Base-by-base conservation (phyloP, 1,284 basidiomycete genomes). In the Ustilago esculenta region DNA sequence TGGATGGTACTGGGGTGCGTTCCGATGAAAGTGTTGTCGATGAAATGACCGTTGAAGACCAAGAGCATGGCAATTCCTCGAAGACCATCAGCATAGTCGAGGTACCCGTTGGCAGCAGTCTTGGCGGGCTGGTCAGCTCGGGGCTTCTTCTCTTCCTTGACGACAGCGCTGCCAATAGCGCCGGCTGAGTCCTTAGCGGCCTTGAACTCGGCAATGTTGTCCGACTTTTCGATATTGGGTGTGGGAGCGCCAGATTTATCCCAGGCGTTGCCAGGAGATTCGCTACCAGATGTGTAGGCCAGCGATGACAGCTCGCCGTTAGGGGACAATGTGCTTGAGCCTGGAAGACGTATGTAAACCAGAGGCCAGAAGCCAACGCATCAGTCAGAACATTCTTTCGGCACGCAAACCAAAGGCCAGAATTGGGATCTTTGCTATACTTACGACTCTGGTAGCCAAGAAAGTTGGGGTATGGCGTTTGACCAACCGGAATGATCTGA, bases 21-120 rank as follows among this genome's bases (percentile, higher is more conserved):
- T 33, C 71, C 66, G 18, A 78, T 61, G 72, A 82, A 83, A 12
- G 83, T 83, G 37, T 83, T 60, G 64, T 83, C 82, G 51, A 80
- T 73, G 50, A 81, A 83, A 67, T 83, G 82, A 49, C 82, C 82
- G 49, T 82, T 82, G 56, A 70, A 70, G 2, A 83, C 82, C 70
- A 83, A 67, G 51, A 83, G 57, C 40, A 81, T 81, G 27, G 82
- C 82, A 42, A 83, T 65, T 37, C 83, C 83, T 42, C 83, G 79
- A 5, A 83, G 71, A 48, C 83, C 83, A 44, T 83, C 83, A 43
- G 83, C 82, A 76, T 82, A 83, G 55, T 80, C 82, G 56, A 83
- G 75, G 44, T 69, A 69, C 12, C 60, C 60, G 34, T 52, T 59
- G 23, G 56, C 60, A 2, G 48, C 44, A 1, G 21, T 60, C 46